These are phyloP conservation scores for Coemansia sp. DNA, from an alignment of 192 early-diverging fungal species.

Conservation along the genomic window DNA sequence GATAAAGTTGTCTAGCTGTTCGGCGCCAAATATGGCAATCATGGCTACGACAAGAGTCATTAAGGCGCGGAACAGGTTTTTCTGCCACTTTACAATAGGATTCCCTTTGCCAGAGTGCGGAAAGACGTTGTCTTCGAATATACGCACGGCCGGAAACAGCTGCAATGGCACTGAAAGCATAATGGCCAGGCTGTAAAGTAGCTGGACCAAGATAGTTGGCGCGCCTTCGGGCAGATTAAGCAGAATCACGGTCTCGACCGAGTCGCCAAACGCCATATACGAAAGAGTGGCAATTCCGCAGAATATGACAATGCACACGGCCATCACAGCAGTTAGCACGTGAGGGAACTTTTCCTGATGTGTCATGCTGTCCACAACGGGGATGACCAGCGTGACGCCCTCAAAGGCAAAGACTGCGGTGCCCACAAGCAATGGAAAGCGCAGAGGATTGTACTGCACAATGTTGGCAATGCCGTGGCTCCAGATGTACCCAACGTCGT, in stretches of 20 bases:
- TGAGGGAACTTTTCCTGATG: conserved; percentile 77
- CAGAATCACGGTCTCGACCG: conserved; percentile 84
- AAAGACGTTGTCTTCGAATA: conserved; percentile 85
- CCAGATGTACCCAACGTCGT: conserved; percentile 67
- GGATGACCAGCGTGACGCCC: conserved; percentile 80
- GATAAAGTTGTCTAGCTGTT: conserved; percentile 81
- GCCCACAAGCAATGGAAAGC: conserved; percentile 87
- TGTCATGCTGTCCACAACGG: conserved; percentile 81
- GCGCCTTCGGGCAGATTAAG: conserved; percentile 77
- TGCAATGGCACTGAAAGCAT: conserved; percentile 91
- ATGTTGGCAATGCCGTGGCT: conserved; percentile 63
- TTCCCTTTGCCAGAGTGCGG: conserved; percentile 77
- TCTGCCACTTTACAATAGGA: conserved; percentile 78
- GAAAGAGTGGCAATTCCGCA: conserved; percentile 74
- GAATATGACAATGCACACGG: conserved; percentile 81
- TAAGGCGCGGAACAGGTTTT: conserved; percentile 75
- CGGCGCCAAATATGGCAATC: conserved; percentile 75
- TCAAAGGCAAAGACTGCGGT: conserved; percentile 92
- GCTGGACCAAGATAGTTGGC: conserved; percentile 69
- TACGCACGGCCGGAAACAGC: conserved; percentile 90
- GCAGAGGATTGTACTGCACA: conserved; percentile 75
- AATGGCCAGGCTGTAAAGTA: conserved; percentile 88
- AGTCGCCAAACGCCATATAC: conserved; percentile 81
- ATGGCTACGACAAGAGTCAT: conserved; percentile 64
- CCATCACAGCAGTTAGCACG: conserved; percentile 74